Conservation (phyloP, 2,329 filamentous ascomycete genomes). For the Periconia sp. region DNA sequence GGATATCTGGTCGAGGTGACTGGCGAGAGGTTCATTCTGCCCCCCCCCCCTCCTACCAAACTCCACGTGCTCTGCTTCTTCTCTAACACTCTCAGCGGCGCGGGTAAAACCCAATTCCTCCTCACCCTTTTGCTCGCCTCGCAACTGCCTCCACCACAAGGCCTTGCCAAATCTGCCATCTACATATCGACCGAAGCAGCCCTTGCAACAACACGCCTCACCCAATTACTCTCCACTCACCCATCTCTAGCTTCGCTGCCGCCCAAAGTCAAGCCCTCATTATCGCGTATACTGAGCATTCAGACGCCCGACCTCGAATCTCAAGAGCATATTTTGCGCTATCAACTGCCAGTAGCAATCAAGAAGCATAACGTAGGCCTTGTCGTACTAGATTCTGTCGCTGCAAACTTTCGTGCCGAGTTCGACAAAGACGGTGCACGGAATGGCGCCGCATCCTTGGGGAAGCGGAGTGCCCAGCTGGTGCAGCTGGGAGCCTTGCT, state of each 20-base stretch:
- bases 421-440: slow-evolving; percentile 62
- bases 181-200: slow-evolving; percentile 94
- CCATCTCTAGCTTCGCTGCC: slow-evolving; percentile 57
- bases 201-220: slow-evolving; percentile 77
- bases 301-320: slow-evolving; percentile 87
- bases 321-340: slow-evolving; percentile 92
- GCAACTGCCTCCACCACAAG: slow-evolving; percentile 75
- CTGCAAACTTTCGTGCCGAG: slow-evolving; percentile 93
- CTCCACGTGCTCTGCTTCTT: not conserved
- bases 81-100: slow-evolving; percentile 61
- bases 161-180: slow-evolving; percentile 72
- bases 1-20: slow-evolving; percentile 86
- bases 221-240: slow-evolving; percentile 73
- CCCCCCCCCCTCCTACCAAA: not conserved
- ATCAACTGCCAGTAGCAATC: slow-evolving; percentile 86
- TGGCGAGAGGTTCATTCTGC: slow-evolving; percentile 69
- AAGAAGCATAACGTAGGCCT: slow-evolving; percentile 75
- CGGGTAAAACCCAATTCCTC: slow-evolving; percentile 93
- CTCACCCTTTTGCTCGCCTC: slow-evolving; percentile 80
- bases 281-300: slow-evolving; percentile 78
- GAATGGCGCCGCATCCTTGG: slow-evolving; percentile 58
- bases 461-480: slow-evolving; percentile 74
- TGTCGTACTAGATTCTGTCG: slow-evolving; percentile 85
- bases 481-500: slow-evolving; percentile 75
- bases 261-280: slow-evolving; percentile 57